phyloP scores from a whole-genome alignment of 163 green algal genomes.

The Scenedesmus sp. region DNA sequence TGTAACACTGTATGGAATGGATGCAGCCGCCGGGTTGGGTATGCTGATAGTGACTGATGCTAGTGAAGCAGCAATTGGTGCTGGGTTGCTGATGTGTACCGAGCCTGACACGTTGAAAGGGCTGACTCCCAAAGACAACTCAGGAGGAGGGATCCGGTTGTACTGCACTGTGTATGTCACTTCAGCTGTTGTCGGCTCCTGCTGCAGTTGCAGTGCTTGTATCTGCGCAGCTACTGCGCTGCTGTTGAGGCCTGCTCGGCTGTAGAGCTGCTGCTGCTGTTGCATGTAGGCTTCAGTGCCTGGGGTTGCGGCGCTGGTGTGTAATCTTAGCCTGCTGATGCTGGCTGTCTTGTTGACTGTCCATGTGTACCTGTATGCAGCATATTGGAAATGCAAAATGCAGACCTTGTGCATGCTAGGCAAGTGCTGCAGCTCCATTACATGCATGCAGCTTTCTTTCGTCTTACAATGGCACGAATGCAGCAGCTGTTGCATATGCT shows the following conservation, averaged over 20 bases:
- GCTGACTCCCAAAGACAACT: not conserved
- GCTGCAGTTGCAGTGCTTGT: not conserved
- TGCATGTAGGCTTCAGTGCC: not conserved
- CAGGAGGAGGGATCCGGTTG: not conserved
- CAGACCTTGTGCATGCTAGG: no score
- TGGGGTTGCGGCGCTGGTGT: not conserved
- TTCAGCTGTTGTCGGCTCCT: constrained; percentile 3
- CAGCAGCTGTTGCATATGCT: no score
- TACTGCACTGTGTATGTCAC: constrained; percentile 34
- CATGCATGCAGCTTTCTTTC: no score
- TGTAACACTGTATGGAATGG: not conserved
- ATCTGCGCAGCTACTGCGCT: not conserved
- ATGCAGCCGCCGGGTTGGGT: not conserved
- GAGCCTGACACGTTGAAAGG: not conserved
- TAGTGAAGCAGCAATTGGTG: not conserved
- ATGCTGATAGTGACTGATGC: constrained; percentile 1
- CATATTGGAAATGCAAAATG: not conserved
- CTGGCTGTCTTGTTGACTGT: constrained; percentile 9
- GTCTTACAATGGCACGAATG: not conserved
- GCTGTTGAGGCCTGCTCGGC: not conserved
- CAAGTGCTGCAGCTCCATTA: no score
- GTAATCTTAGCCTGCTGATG: not conserved
- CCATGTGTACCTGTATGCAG: constrained; percentile 16
- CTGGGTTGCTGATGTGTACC: constrained; percentile 16
- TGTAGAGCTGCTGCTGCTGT: not conserved